phyloP scores from a whole-genome alignment of 352 stramenopile genomes.

The Albugo candida region DNA sequence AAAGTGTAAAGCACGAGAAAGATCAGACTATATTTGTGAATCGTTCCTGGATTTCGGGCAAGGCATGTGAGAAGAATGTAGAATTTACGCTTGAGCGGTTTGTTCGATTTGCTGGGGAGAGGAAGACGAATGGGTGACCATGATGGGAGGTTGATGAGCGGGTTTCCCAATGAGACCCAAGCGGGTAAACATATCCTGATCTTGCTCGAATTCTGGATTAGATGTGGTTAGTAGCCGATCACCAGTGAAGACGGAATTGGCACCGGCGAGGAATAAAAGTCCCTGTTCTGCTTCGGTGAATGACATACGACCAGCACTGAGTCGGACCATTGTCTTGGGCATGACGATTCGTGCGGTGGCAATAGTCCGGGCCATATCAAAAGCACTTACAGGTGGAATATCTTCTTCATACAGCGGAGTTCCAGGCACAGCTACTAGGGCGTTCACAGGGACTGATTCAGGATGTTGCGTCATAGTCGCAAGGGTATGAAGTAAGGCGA shows the following conservation, averaged over 20 bases:
- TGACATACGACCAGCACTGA: constrained; percentile 91
- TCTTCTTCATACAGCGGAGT: constrained; percentile 87
- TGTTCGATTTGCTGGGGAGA: constrained; percentile 62
- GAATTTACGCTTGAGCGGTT: constrained; percentile 27
- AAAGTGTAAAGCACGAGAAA: no score
- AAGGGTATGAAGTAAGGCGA: constrained; percentile 90
- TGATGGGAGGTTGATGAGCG: constrained; percentile 78
- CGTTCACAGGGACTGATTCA: constrained; percentile 94
- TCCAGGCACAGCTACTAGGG: constrained; percentile 87
- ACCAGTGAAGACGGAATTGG: constrained; percentile 98
- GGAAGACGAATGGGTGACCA: constrained; percentile 1
- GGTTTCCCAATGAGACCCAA: constrained; percentile 91
- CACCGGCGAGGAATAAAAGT: constrained; percentile 93
- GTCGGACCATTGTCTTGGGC: constrained; percentile 93
- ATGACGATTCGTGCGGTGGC: constrained; percentile 93
- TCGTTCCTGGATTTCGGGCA: no score
- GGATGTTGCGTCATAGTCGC: constrained; percentile 91
- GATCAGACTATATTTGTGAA: no score
- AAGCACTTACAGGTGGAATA: constrained; percentile 77
- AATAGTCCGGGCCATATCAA: constrained; percentile 97
- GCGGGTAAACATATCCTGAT: constrained; percentile 87
- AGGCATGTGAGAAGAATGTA: no score
- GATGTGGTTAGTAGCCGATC: constrained; percentile 93
- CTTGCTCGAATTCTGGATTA: constrained; percentile 92
- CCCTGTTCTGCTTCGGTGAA: constrained; percentile 93